These are phyloP conservation scores for Arthrobotrys sinensis DNA, from an alignment of 2,329 filamentous ascomycete genomes.

Conservation along the genomic window DNA sequence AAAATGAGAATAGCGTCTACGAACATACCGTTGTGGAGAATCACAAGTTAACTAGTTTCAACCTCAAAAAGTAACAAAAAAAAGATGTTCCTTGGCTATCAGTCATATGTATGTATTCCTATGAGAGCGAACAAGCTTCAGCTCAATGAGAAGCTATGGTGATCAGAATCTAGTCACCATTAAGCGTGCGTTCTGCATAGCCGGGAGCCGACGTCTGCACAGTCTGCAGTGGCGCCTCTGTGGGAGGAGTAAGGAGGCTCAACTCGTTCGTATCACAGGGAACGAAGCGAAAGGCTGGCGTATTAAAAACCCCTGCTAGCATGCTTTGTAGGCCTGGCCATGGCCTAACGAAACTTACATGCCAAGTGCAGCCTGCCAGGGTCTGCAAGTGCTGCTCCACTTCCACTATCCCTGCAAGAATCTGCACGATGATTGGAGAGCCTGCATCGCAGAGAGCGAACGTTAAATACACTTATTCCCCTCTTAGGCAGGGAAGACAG, in stretches of 20 bases:
- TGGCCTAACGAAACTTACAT: conserved; percentile 9
- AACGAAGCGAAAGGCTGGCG: conserved; percentile 44
- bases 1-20: conserved; percentile 44
- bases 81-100: conserved; percentile 28
- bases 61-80: conserved; percentile 29
- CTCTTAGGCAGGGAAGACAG: conserved; percentile 31
- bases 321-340: conserved; percentile 12
- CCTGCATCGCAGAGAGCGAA: conserved; percentile 56
- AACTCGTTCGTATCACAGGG: conserved; percentile 44
- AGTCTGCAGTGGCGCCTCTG: conserved; percentile 38
- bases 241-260: conserved; percentile 48
- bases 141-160: conserved; percentile 34
- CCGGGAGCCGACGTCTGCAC: conserved; percentile 49
- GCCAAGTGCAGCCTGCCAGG: conserved; percentile 36
- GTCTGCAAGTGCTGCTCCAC: conserved; percentile 42
- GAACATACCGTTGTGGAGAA: conserved; percentile 32
- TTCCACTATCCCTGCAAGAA: conserved; percentile 34
- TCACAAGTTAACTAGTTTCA: conserved; percentile 11
- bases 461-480: conserved; percentile 38
- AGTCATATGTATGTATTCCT: conserved; percentile 44
- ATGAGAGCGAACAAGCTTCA: conserved; percentile 60
- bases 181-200: conserved; percentile 48
- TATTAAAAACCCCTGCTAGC: conserved; percentile 1
- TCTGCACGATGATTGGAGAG: conserved; percentile 32
- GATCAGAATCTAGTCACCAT: conserved; percentile 46